Conservation (phyloP, 192 early-diverging fungal genomes). For the Rhizophagus clarus region DNA sequence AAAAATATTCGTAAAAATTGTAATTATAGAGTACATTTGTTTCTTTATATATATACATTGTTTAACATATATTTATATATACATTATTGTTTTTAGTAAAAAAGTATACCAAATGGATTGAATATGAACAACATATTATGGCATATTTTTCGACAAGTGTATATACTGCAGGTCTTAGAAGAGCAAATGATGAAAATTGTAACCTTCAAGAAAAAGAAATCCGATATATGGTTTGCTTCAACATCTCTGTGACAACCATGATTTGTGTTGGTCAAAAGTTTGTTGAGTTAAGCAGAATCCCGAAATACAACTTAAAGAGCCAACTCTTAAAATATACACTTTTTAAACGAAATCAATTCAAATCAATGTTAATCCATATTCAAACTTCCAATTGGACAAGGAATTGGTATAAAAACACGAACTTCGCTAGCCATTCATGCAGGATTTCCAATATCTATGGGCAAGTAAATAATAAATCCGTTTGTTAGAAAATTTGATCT, state of each 20-base stretch:
- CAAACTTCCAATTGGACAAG: background rate
- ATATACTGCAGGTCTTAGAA: conserved; percentile 14
- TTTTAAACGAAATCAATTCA: background rate
- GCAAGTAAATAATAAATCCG: too few species aligned
- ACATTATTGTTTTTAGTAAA: background rate
- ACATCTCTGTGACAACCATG: background rate
- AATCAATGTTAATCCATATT: background rate
- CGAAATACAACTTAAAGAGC: background rate
- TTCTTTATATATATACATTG: too few species aligned
- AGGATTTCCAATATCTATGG: too few species aligned
- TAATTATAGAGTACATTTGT: too few species aligned
- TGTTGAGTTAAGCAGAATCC: background rate
- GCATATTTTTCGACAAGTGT: background rate
- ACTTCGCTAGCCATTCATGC: too few species aligned
- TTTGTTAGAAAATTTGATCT: too few species aligned
- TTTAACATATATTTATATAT: too few species aligned
- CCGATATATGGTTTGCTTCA: background rate
- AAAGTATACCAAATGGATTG: background rate
- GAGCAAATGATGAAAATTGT: background rate
- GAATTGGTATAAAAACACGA: background rate
- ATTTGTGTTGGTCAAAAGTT: background rate
- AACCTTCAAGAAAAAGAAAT: background rate
- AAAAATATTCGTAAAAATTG: conserved; percentile 15
- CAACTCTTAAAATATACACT: background rate
- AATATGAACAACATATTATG: too few species aligned